A percentile compares a stretch with the other conserved stretches of the same genome.
Conservation (phyloP, 2,329 filamentous ascomycete genomes). For the Colletotrichum incanum region DNA sequence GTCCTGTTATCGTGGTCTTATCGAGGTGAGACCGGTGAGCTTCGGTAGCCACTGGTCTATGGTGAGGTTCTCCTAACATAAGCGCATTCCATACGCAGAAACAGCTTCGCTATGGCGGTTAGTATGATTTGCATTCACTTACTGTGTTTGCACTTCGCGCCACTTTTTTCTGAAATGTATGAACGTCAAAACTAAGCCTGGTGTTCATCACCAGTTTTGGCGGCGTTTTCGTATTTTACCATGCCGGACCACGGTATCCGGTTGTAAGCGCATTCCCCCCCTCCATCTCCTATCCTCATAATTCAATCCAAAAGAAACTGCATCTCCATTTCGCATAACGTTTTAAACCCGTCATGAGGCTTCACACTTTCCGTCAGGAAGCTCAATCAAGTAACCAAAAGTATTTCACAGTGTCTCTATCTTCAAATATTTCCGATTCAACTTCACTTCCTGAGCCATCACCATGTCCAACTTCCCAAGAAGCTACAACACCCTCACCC, state of each 20-base stretch:
- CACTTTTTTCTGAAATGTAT: not conserved
- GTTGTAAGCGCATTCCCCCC: slow-evolving; percentile 26
- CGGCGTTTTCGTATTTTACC: slow-evolving; percentile 8
- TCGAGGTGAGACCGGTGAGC: slow-evolving; percentile 12
- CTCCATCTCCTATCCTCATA: slow-evolving; percentile 13
- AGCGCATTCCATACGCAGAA: not conserved
- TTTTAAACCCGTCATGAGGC: no score
- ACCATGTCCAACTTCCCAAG: slow-evolving; percentile 47
- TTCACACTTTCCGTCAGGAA: not conserved
- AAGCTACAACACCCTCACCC: slow-evolving; percentile 59
- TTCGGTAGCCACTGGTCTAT: not conserved
- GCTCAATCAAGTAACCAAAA: not conserved
- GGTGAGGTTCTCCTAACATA: not conserved
- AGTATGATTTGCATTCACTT: not conserved
- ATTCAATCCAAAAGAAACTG: not conserved
- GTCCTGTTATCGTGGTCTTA: slow-evolving; percentile 9
- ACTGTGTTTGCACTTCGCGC: not conserved
- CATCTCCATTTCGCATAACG: not conserved
- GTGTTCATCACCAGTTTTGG: not conserved
- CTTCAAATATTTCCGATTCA: not conserved
- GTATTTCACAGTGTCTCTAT: not conserved
- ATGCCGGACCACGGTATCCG: slow-evolving; percentile 35
- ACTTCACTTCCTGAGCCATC: not conserved
- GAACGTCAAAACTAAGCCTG: not conserved
- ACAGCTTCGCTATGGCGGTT: not conserved